Evolutionary conservation across 169 alveolate genomes (phyloP), one percentile per base, ranked within the genome.

Genomic region (Eimeria praecox): DNA sequence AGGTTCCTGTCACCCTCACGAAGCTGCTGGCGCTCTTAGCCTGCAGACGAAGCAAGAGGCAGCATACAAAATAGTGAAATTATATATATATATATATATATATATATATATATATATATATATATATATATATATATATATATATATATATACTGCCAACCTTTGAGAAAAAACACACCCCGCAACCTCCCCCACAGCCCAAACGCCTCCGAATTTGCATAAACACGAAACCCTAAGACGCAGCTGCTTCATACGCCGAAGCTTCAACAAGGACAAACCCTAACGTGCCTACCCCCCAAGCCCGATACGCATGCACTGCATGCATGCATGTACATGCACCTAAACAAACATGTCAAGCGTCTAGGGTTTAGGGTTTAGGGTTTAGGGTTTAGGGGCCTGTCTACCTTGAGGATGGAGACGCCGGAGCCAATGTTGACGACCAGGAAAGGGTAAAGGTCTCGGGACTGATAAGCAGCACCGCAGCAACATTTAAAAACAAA

Each of bases 351-450:
- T 27, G 16, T 3, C 73, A 27, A 3, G 35, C 4, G 38, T 27
- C 73, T 20, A n/a, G 14, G 73, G 38, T 16, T 56, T 16, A 56
- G 56, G 5, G 20, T 56, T 56, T 56, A 27, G 73, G 73, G 38
- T 16, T n/a, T 62, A 62, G 33, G 38, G 38, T n/a, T 62, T 6
- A 3, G 38, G 73, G 38, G 12, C n/a, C n/a, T n/a, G 14, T 94
- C 56, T 12, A 98, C 98, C 96, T 98, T 98, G 66, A 98, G 94
- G 77, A 98, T 97, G 20, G 99, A 97, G 59, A 98, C 99, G 46
- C 99, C 99, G 59, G 99, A 97, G 64, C 99, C 99, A 46, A 98
- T 98, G 87, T 98, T 98, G 40, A 98, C 98, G 40, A 97, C 96
- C 18, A 98, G 94, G 90, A 97, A 97, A 30, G 99, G 99, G 77